phyloP scores from a whole-genome alignment of 495 filamentous ascomycete genomes.

The Podospora didyma region DNA sequence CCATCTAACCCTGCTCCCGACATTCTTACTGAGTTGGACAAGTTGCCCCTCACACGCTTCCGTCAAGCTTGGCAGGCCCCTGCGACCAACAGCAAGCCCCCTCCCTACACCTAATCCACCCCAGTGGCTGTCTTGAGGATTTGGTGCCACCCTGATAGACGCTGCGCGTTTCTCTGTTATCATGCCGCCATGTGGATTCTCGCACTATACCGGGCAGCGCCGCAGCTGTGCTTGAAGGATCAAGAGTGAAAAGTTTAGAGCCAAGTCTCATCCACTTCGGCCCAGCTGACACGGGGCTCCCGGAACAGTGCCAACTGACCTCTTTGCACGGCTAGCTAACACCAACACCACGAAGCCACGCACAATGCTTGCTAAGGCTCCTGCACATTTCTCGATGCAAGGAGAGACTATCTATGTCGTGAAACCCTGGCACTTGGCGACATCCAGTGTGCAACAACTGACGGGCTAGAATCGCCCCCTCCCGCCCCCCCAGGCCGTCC shows the following conservation, averaged over 20 bases:
- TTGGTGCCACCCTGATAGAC: not conserved
- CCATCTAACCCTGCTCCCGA: too few species aligned
- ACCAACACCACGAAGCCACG: not conserved
- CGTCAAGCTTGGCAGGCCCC: not conserved
- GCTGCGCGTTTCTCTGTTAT: not conserved
- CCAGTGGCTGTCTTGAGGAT: not conserved
- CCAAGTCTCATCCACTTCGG: not conserved
- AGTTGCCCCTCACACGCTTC: too few species aligned
- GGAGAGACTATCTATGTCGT: too few species aligned
- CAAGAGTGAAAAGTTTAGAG: not conserved
- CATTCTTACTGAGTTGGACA: too few species aligned
- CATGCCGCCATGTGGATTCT: not conserved
- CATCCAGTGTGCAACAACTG: too few species aligned
- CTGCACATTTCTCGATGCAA: too few species aligned
- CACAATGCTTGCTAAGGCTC: too few species aligned
- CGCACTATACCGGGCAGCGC: not conserved
- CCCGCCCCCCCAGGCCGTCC: too few species aligned
- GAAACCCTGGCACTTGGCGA: too few species aligned
- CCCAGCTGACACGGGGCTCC: not conserved
- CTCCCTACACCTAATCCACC: not conserved
- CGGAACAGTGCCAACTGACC: not conserved
- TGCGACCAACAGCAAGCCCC: not conserved
- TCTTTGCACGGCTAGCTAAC: not conserved
- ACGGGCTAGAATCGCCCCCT: too few species aligned
- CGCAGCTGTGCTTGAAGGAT: not conserved